phyloP scores from a whole-genome alignment of 176 grass and related monocot species.

The Tuctoria greenei region DNA sequence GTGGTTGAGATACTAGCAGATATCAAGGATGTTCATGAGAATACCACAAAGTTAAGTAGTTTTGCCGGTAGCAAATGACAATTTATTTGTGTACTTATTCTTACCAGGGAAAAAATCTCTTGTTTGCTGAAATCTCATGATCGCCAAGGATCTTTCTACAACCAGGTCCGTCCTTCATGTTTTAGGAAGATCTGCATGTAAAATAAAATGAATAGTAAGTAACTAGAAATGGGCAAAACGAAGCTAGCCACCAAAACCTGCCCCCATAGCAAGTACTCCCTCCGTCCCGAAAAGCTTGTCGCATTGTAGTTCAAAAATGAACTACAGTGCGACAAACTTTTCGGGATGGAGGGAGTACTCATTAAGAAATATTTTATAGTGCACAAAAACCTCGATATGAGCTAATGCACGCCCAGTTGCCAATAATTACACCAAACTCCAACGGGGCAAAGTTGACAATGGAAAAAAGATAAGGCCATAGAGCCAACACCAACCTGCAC shows the following conservation, averaged over 20 bases:
- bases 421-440: constrained; percentile 51
- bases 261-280: constrained; percentile 2
- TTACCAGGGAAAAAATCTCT: constrained; percentile 14
- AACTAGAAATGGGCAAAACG: background rate
- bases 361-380: constrained; percentile 13
- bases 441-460: constrained; percentile 54
- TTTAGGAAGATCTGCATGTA: constrained; percentile 21
- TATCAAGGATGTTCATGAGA: constrained; percentile 30
- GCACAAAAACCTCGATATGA: constrained; percentile 18
- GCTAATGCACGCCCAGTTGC: constrained; percentile 37
- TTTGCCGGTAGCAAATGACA: constrained; percentile 25
- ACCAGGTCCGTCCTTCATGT: background rate
- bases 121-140: constrained; percentile 11
- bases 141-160: background rate
- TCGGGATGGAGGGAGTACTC: too few relatives aligned
- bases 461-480: background rate
- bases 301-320: too few relatives aligned
- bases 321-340: too few relatives aligned
- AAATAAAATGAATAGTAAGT: constrained; percentile 11
- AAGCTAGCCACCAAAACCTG: constrained; percentile 30
- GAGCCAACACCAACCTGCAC: constrained; percentile 25
- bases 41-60: constrained; percentile 29
- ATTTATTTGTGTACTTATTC: constrained; percentile 13
- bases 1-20: constrained; percentile 31
- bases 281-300: too few relatives aligned